Evolutionary conservation across 2,329 filamentous ascomycete species (phyloP).

Genomic region (Botrytis tulipae): DNA sequence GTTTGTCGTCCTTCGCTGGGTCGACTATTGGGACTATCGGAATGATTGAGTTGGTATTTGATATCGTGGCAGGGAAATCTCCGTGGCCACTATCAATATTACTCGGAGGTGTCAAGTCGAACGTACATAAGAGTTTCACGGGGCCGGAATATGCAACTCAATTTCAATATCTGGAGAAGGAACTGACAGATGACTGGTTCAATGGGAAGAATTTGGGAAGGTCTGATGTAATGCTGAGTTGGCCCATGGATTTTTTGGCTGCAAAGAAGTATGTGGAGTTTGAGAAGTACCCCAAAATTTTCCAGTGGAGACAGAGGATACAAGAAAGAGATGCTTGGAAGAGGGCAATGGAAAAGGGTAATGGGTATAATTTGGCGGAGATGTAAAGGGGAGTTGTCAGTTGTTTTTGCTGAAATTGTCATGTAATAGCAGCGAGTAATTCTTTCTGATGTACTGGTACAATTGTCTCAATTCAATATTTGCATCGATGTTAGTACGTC

Average conservation of each 20-base stretch:
- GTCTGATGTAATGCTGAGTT: constrained; percentile 40
- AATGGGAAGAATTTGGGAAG: constrained; percentile 38
- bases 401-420: neutral
- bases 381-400: neutral
- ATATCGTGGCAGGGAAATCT: constrained; percentile 16
- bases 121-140: constrained; percentile 27
- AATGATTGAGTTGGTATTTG: constrained; percentile 19
- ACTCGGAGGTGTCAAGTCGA: constrained; percentile 24
- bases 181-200: constrained; percentile 36
- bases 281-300: constrained; percentile 37
- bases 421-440: neutral
- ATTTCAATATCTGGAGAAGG: constrained; percentile 30
- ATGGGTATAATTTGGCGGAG: constrained; percentile 36
- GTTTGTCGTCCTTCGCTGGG: constrained; percentile 27
- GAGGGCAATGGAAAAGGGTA: constrained; percentile 38
- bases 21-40: constrained; percentile 7
- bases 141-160: constrained; percentile 30
- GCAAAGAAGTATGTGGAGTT: constrained; percentile 38
- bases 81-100: constrained; percentile 34
- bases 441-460: neutral
- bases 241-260: constrained; percentile 38
- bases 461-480: neutral
- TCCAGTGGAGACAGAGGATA: constrained; percentile 38
- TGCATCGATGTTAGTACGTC: neutral
- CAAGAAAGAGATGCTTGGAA: constrained; percentile 37